Evolutionary conservation across 2,329 filamentous ascomycete species (phyloP), one percentile per base, ranked within the genome.

Genomic region (Fusarium oligoseptatum): DNA sequence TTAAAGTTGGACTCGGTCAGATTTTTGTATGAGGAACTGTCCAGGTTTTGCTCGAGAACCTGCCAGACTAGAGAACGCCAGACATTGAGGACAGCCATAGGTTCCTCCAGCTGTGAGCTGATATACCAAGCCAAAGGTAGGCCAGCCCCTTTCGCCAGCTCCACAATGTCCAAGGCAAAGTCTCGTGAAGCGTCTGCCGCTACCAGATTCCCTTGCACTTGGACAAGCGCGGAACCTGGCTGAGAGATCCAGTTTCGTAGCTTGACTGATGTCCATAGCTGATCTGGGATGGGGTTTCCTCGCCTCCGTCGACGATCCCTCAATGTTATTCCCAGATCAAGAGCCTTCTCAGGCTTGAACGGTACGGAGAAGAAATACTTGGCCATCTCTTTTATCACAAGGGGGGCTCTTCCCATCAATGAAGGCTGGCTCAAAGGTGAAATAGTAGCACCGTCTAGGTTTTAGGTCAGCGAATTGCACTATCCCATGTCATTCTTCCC

Each of bases 121-220:
- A 67, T 17, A 11, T 61, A 64, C 70, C 70, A 72, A 1, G 61
- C 64, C 43, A 72, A 39, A 2, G 50, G 61, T 22, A 71, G 12
- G 3, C 11, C 50, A 2, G 50, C 58, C 3, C 52, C 50, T 14
- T 66, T 64, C 0, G 45, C 61, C 8, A 71, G 14, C 11, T 73
- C 70, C 20, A 73, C 43, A 41, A 71, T 71, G n/a, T 71, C 68
- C 4, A 73, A 15, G 0, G 50, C 68, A 45, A 73, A 71, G 15
- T 73, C 64, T 2, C 62, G 56, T 1, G 64, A 70, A 15, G 57
- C 36, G 36, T 67, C 70, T 0, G 60, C 56, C 1, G 63, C 41
- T 15, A 56, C 60, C 3, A 72, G 9, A 5, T 52, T 70, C 17
- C 64, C 68, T 14, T 71, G 41, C 1, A 71, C 29, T 32, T 68